Conservation (phyloP, 2,329 filamentous ascomycete genomes). For the Diplodia sapinea region DNA sequence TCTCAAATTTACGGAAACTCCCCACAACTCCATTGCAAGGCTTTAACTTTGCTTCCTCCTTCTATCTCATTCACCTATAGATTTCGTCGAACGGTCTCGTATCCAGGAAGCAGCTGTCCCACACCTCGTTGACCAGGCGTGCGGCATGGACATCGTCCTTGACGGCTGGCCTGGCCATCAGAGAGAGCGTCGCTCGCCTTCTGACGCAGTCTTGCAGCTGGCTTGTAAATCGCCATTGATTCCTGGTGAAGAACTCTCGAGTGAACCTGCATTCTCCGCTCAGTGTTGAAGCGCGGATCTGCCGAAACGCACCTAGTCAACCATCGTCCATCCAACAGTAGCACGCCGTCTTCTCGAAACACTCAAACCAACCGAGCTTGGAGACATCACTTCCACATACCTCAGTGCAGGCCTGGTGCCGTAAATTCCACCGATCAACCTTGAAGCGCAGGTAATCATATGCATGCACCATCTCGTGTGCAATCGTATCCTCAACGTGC, state of each 20-base stretch:
- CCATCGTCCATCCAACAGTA: not conserved
- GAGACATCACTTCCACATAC: slow-evolving; percentile 54
- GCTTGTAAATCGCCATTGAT: slow-evolving; percentile 86
- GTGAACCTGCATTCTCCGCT: slow-evolving; percentile 93
- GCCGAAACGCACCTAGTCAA: slow-evolving; percentile 6
- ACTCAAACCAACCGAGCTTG: not conserved
- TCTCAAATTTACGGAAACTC: not conserved
- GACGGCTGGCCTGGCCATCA: slow-evolving; percentile 78
- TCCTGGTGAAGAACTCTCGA: slow-evolving; percentile 81
- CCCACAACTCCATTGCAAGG: not conserved
- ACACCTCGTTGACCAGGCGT: slow-evolving; percentile 94
- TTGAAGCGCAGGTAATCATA: slow-evolving; percentile 94
- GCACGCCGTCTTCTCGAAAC: not conserved
- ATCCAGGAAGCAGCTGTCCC: slow-evolving; percentile 95
- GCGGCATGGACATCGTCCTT: slow-evolving; percentile 85
- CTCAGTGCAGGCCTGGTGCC: slow-evolving; percentile 93
- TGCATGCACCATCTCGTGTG: slow-evolving; percentile 97
- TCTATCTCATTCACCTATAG: slow-evolving; percentile 65
- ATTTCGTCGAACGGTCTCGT: slow-evolving; percentile 97
- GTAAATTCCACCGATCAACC: slow-evolving; percentile 80
- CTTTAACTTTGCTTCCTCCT: not conserved
- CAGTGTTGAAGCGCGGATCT: slow-evolving; percentile 92
- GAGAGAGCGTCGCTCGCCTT: slow-evolving; percentile 76
- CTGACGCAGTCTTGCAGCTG: slow-evolving; percentile 95
- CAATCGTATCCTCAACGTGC: slow-evolving; percentile 90